These are phyloP conservation scores for Afroboletus lepidellus DNA, from an alignment of 1,284 basidiomycete genomes.

Conservation along the genomic window DNA sequence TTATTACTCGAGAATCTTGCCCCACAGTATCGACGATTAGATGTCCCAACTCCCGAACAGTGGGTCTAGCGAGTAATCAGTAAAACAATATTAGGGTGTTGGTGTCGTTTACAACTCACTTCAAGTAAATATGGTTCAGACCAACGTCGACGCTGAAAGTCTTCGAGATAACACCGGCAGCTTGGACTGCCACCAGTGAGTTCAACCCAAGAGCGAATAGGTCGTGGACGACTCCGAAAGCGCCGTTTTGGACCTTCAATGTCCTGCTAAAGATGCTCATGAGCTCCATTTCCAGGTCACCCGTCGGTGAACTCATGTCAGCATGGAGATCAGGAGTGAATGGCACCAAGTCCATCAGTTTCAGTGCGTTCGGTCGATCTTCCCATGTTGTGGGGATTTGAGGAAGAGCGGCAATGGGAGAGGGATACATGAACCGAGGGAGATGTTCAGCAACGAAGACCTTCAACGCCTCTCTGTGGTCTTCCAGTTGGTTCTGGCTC, in stretches of 20 bases:
- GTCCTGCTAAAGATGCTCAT: conserved; percentile 26
- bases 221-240: conserved; percentile 30
- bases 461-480: conserved; percentile 27
- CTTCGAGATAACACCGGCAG: conserved; percentile 30
- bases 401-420: conserved; percentile 28
- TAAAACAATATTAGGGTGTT: not conserved
- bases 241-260: conserved; percentile 20
- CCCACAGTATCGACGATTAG: conserved; percentile 30
- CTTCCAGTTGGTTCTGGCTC: conserved; percentile 16
- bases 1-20: conserved; percentile 25
- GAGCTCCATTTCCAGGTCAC: conserved; percentile 29
- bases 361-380: conserved; percentile 29
- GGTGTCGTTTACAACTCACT: conserved; percentile 13
- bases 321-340: conserved; percentile 22
- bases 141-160: conserved; percentile 31
- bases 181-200: conserved; percentile 33
- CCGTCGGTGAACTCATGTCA: conserved; percentile 26
- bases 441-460: conserved; percentile 30
- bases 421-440: conserved; percentile 33
- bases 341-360: conserved; percentile 26
- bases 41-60: conserved; percentile 24
- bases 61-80: conserved; percentile 19
- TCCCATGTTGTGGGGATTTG: conserved; percentile 25
- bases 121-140: conserved; percentile 30
- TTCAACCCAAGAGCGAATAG: conserved; percentile 31